Percentiles rank a stretch among this genome's conserved stretches.
Evolutionary conservation across 495 filamentous ascomycete genomes (phyloP).

Genomic region (Daldinia decipiens): DNA sequence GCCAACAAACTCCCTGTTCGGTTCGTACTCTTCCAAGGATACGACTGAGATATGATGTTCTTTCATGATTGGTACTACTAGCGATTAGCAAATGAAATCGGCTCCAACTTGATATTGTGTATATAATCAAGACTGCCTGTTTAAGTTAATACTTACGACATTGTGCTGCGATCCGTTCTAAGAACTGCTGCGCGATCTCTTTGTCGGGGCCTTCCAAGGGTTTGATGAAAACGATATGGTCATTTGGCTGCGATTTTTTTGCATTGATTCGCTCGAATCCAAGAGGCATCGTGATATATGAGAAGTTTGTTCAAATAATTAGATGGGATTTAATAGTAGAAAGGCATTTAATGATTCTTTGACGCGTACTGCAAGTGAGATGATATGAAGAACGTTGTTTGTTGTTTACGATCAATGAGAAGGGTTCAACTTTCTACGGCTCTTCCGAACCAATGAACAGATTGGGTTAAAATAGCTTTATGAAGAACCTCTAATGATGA

Average conservation of each 20-base stretch:
- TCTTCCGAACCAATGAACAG: neutral
- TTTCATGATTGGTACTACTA: constrained; percentile 73
- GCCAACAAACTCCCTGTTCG: constrained; percentile 78
- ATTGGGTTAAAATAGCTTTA: neutral
- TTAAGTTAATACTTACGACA: constrained; percentile 57
- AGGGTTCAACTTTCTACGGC: neutral
- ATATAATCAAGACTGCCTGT: neutral
- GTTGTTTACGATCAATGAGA: neutral
- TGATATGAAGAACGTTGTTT: neutral
- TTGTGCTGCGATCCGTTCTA: constrained; percentile 81
- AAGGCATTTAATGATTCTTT: neutral
- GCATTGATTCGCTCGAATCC: constrained; percentile 76
- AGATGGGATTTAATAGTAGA: neutral
- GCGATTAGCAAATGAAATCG: constrained; percentile 19
- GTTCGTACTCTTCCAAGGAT: constrained; percentile 79
- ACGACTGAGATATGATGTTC: constrained; percentile 72
- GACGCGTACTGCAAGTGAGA: neutral
- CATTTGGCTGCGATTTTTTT: constrained; percentile 71
- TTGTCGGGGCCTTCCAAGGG: constrained; percentile 70
- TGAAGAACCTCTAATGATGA: neutral
- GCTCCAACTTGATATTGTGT: neutral
- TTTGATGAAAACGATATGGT: constrained; percentile 79
- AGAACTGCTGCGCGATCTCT: constrained; percentile 70
- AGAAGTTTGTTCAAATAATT: neutral
- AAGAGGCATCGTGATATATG: constrained; percentile 64